Conservation (phyloP, 441 rosid genomes). For the Mallotus repandus region DNA sequence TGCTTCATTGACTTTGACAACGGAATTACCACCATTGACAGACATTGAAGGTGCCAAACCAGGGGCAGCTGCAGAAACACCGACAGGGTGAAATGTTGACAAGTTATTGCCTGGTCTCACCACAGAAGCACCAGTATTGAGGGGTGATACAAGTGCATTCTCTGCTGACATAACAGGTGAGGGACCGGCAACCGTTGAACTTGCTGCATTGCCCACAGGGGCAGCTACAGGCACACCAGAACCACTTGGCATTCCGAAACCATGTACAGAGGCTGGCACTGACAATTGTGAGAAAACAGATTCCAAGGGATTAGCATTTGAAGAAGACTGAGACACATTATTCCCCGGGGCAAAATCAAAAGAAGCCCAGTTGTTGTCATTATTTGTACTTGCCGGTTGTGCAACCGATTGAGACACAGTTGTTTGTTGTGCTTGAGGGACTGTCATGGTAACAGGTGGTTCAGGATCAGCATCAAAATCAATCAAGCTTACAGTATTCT, state of each 20-base stretch:
- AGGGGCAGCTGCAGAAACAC: slow-evolving; percentile 33
- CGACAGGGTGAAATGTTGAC: slow-evolving; percentile 32
- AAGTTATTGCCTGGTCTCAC: slow-evolving; percentile 31
- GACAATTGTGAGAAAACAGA: slow-evolving; percentile 81
- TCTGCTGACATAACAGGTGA: slow-evolving; percentile 31
- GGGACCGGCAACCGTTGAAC: slow-evolving; percentile 27
- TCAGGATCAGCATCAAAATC: slow-evolving; percentile 91
- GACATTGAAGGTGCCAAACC: slow-evolving; percentile 35
- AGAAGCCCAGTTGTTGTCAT: slow-evolving; percentile 84
- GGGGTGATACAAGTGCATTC: slow-evolving; percentile 24
- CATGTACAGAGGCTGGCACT: slow-evolving; percentile 50
- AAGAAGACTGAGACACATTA: slow-evolving; percentile 55
- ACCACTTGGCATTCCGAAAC: slow-evolving; percentile 43
- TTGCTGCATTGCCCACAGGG: slow-evolving; percentile 15
- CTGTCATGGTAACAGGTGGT: slow-evolving; percentile 48
- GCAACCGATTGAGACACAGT: slow-evolving; percentile 41
- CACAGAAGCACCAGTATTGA: slow-evolving; percentile 29
- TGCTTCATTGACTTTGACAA: slow-evolving; percentile 25
- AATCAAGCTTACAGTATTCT: slow-evolving; percentile 71
- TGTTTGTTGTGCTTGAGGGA: slow-evolving; percentile 47
- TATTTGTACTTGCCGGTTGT: slow-evolving; percentile 42
- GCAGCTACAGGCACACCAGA: slow-evolving; percentile 33
- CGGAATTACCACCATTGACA: slow-evolving; percentile 35
- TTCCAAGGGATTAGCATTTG: slow-evolving; percentile 57
- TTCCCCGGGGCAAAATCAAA: slow-evolving; percentile 63